Base-by-base conservation (phyloP, 2,329 filamentous ascomycete genomes). In the Erysiphe pulchra region DNA sequence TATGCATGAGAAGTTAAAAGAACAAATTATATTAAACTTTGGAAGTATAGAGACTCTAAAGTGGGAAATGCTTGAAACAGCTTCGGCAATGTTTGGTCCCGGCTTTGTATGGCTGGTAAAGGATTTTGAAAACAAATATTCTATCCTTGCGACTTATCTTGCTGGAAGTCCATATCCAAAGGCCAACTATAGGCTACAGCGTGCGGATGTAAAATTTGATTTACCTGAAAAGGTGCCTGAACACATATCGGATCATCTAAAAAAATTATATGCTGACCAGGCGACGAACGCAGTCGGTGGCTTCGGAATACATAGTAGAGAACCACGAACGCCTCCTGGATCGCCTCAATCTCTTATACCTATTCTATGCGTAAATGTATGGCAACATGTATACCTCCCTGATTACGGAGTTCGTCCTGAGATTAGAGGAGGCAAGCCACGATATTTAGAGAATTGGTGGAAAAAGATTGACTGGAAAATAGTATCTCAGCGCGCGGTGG, bases 71-170 rank as follows among this genome's bases (percentile, higher is more conserved):
- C 62, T 90, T 57, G 67, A 77, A 51, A 92, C 80, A 37, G 87
- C 87, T 48, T 69, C 74, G 53, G 72, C 76, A 64, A 94, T 95
- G 85, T 95, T 98, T 65, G 90, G 87, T 46, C 86, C 87, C 0
- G 90, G 90, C 52, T 95, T 92, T 64, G 80, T 95, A 59, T 98
- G 90, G 90, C 77, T 98, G 50, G 81, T 94, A 56, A 67, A 66
- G 54, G 48, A 49, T 38, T 62, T 63, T 58, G 60, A 28, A 14
- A 30, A 47, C 20, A 49, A 49, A 17, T 69, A 68, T 64, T 75
- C 77, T 56, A 71, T 98, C 57, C 69, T 98, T 48, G 71, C 75
- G 54, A 98, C 90, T 47, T 98, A 95, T 67, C 74, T 86, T 49
- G 86, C 87, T 47, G 90, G 90, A 47, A 82, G 80, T 8, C 90